A percentile compares a stretch with the other conserved stretches of the same genome.
phyloP scores from a whole-genome alignment of 176 grass and related monocot species.

The Zoysia pacifica region DNA sequence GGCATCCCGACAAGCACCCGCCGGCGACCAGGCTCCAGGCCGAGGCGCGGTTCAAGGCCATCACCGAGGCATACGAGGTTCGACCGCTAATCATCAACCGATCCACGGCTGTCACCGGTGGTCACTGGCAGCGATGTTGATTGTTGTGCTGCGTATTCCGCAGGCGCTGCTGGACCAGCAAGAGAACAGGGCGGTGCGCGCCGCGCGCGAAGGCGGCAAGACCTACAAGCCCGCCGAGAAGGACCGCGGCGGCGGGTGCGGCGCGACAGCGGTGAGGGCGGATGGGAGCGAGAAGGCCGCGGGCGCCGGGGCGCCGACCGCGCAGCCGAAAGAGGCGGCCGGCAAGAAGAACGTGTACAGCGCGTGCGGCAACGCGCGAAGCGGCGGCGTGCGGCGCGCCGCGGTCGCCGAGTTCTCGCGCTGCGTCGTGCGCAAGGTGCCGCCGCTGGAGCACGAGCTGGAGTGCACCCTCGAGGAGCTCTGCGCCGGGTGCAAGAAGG shows the following conservation, averaged over 20 bases:
- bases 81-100: neutral
- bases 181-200: slow-evolving; percentile 52
- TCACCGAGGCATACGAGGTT: slow-evolving; percentile 88
- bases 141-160: neutral
- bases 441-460: slow-evolving; percentile 70
- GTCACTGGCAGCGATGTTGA: neutral
- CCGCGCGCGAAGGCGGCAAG: slow-evolving; percentile 12
- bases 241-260: neutral
- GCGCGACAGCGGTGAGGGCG: neutral
- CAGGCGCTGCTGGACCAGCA: slow-evolving; percentile 73
- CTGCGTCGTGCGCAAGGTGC: slow-evolving; percentile 71
- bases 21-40: slow-evolving; percentile 64
- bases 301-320: neutral
- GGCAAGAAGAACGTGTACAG: slow-evolving; percentile 51
- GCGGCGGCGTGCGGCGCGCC: slow-evolving; percentile 4
- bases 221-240: slow-evolving; percentile 1
- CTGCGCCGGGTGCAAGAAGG: slow-evolving; percentile 80
- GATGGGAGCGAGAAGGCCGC: slow-evolving; percentile 1
- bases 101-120: too few relatives aligned
- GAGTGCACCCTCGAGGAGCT: slow-evolving; percentile 97
- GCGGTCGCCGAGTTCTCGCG: slow-evolving; percentile 64
- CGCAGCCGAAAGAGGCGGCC: slow-evolving; percentile 24
- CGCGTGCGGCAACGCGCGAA: slow-evolving; percentile 16
- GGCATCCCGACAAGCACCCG: slow-evolving; percentile 96
- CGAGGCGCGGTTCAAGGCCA: slow-evolving; percentile 78